Percentiles rank a stretch among this genome's conserved stretches.
These are phyloP conservation scores for Ceratocystiopsis sp. DNA, from an alignment of 2,329 filamentous ascomycete species.

Conservation along the genomic window DNA sequence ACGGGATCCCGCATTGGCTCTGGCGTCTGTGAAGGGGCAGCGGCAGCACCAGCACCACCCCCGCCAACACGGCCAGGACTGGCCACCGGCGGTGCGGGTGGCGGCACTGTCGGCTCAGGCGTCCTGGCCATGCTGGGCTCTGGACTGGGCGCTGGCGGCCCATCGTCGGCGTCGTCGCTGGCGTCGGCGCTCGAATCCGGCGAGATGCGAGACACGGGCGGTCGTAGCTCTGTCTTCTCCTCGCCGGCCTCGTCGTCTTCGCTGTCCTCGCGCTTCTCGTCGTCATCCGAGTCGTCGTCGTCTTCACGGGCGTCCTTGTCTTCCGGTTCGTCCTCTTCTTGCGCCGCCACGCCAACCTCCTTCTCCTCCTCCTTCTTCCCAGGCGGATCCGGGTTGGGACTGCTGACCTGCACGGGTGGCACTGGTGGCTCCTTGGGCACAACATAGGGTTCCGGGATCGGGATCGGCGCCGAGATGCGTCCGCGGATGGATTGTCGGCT, in stretches of 20 bases:
- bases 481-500: constrained; percentile 34
- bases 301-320: not conserved
- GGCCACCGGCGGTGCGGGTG: too few relatives aligned
- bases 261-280: not conserved
- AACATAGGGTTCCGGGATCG: constrained; percentile 24
- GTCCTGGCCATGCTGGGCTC: too few relatives aligned
- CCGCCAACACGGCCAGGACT: too few relatives aligned
- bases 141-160: not conserved
- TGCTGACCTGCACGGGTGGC: too few relatives aligned
- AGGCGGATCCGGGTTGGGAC: not conserved
- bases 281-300: not conserved
- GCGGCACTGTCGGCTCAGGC: too few relatives aligned
- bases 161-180: not conserved
- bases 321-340: not conserved
- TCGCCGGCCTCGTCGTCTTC: not conserved
- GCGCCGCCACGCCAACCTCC: not conserved
- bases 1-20: too few relatives aligned
- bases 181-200: not conserved
- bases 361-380: not conserved
- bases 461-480: constrained; percentile 44
- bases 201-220: too few relatives aligned
- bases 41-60: too few relatives aligned
- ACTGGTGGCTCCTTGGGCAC: not conserved
- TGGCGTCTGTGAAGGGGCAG: too few relatives aligned
- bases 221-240: not conserved